Base-by-base conservation (phyloP, 2,329 filamentous ascomycete genomes). In the Dendryphion nanum region DNA sequence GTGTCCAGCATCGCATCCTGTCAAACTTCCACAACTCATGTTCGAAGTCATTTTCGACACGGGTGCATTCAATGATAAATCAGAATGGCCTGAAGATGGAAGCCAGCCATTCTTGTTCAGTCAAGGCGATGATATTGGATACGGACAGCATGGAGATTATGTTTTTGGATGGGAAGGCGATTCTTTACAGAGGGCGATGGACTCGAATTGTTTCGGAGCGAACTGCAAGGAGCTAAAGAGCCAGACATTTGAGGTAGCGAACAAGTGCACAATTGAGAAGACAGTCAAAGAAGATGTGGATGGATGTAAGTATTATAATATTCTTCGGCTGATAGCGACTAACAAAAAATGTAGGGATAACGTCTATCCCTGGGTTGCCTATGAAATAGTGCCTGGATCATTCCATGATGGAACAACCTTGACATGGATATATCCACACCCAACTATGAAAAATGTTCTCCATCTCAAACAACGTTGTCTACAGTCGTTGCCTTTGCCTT, bases 91-190 rank as follows among this genome's bases (percentile, higher is more conserved):
- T 3, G 31, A 31, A 30, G 46, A 49, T 45, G 44, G 46, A 26
- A 44, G 43, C 19, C 45, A 48, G 33, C 45, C 45, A 8, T 48
- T 48, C 26, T 42, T 48, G 12, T 48, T 35, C 33, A 48, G 45
- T 30, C 55, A 50, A 26, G 56, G 56, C 7, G 56, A 59, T 20
- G 24, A 37, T 28, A 21, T 45, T n/a, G 53, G 53, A 24, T 57
- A 50, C 30, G 48, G 47, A 4, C 47, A 56, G 32, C 55, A 60
- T 33, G 55, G 55, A 14, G 57, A 61, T 32, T 59, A 61, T 30
- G 51, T 61, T 18, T 61, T 59, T 33, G 55, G 55, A 6, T 59
- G 57, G 55, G 51, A 61, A 46, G 54, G 49, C 13, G 54, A 61
- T 38, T 45, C 55, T 29, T 50, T 61, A 4, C 57, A 61, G 40